These are phyloP conservation scores for Davidsoniella eucalypti DNA, from an alignment of 2,329 filamentous ascomycete species.

Conservation along the genomic window DNA sequence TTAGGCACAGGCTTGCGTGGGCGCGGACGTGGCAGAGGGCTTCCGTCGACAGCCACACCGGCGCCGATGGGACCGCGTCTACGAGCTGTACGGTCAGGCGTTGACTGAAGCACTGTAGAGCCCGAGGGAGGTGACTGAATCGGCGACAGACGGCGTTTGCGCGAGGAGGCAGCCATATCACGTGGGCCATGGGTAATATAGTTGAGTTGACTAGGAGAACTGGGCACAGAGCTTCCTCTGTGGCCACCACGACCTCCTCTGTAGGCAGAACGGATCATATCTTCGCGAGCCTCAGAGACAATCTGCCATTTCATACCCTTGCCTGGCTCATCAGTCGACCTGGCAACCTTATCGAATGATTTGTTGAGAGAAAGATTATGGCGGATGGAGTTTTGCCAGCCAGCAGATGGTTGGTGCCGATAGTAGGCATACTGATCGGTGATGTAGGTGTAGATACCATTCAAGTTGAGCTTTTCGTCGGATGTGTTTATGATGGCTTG, in stretches of 20 bases:
- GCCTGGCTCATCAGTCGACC: constrained; percentile 84
- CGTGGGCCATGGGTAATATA: constrained; percentile 43
- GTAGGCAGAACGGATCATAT: constrained; percentile 63
- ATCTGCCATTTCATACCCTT: constrained; percentile 99
- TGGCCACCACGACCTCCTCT: constrained; percentile 46
- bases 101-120: constrained; percentile 35
- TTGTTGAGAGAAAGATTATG: constrained; percentile 95
- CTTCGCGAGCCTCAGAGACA: constrained; percentile 64
- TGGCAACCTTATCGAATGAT: constrained; percentile 81
- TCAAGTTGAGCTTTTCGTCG: constrained; percentile 78
- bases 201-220: constrained; percentile 45
- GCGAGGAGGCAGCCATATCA: constrained; percentile 36
- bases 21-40: constrained; percentile 42
- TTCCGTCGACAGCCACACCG: constrained; percentile 36
- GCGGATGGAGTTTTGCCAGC: constrained; percentile 98
- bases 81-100: constrained; percentile 33
- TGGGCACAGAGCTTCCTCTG: constrained; percentile 52
- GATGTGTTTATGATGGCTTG: constrained; percentile 81
- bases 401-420: constrained; percentile 54
- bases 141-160: constrained; percentile 40
- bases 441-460: constrained; percentile 89
- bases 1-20: constrained; percentile 8
- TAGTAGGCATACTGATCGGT: constrained; percentile 88
- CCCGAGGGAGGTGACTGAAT: constrained; percentile 39
- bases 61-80: constrained; percentile 17